phyloP scores from a whole-genome alignment of 2,329 filamentous ascomycete species.

The Cladophialophora yegresii region DNA sequence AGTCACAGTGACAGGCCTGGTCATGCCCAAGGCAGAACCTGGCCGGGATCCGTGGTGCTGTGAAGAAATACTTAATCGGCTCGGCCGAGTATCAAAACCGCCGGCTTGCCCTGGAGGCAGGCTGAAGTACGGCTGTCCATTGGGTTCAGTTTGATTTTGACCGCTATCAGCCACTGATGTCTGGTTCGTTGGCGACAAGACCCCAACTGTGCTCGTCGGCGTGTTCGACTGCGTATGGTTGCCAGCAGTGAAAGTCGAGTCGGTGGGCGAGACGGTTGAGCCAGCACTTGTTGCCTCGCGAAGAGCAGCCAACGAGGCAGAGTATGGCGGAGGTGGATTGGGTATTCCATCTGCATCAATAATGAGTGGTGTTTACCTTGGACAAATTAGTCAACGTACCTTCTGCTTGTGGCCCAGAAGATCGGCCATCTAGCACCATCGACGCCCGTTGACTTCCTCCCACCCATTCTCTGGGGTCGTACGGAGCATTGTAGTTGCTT shows the following conservation, averaged over 20 bases:
- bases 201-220: conserved; percentile 27
- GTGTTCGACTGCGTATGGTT: conserved; percentile 23
- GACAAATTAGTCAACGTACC: conserved; percentile 21
- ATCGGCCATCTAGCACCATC: conserved; percentile 16
- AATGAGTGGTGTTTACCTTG: conserved; percentile 20
- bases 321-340: conserved; percentile 35
- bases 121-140: conserved; percentile 7
- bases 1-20: conserved; percentile 12
- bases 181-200: conserved; percentile 22
- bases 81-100: conserved; percentile 13
- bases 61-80: conserved; percentile 15
- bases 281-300: conserved; percentile 24
- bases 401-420: conserved; percentile 19
- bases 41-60: conserved; percentile 16
- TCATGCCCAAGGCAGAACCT: conserved; percentile 11
- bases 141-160: not conserved
- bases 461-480: conserved; percentile 55
- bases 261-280: conserved; percentile 25
- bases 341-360: conserved; percentile 28
- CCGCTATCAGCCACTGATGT: conserved; percentile 13
- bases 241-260: conserved; percentile 27
- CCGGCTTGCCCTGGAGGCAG: not conserved
- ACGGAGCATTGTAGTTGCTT: conserved; percentile 47
- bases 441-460: conserved; percentile 40
- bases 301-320: conserved; percentile 21